Evolutionary conservation across 202 grass and related monocot species (phyloP), one percentile per base, ranked within the genome.

Genomic region (Carex sylvatica): DNA sequence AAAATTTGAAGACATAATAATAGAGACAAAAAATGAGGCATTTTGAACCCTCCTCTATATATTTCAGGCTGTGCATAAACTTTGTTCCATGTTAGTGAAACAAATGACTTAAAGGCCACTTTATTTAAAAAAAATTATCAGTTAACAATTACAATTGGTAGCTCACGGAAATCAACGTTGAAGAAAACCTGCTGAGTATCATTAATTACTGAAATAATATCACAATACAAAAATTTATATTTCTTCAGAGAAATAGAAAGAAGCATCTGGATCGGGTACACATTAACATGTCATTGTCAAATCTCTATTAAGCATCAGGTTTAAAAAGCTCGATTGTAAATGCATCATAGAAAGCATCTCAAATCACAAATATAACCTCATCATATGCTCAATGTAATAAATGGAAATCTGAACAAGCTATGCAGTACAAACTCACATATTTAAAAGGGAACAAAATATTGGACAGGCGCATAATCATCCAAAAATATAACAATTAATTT

Each of bases 251-350:
- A 58, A 19, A 20, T 2, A 60, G 44, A 12, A 9, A 60, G 0
- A 60, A 70, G 6, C 16, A 70, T 44, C 36, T 44, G 63, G 13
- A 33, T 65, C 44, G 5, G 36, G 1, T 33, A 15, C 14, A 65
- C 1, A 60, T 7, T 9, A 60, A 60, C 5, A 60, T 2, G 56
- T 60, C 10, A 49, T 49, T 49, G 10, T 49, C 10, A 49, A 49
- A 49, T 49, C 2, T 60, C n/a, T 22, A 60, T 60, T 60, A 8
- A 19, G 56, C 56, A 60, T 20, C n/a, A 49, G 46, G 46, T 49
- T 49, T 49, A 49, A 49, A 20, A 70, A 70, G 67, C 67, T 70
- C 67, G 67, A 46, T 70, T 70, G 42, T n/a, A 70, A 70, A 70
- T 70, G 67, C 38, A 46, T 70, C 67, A 46, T 23, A 23, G 38